Conservation (phyloP, 2,329 filamentous ascomycete species). For the Microdochium nivale region DNA sequence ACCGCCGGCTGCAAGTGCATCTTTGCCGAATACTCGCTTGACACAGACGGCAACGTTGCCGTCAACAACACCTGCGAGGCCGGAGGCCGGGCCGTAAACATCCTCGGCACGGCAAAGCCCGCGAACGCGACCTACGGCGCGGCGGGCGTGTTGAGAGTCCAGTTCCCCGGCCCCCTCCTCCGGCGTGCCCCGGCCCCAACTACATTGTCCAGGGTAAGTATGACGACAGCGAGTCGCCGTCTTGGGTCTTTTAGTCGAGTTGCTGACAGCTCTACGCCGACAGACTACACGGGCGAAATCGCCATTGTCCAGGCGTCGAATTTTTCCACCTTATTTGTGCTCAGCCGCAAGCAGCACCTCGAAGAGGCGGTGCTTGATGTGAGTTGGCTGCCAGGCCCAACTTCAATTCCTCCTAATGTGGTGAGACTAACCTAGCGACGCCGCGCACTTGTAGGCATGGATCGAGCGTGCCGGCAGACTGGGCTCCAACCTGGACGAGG, state of each 20-base stretch:
- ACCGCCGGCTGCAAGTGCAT: conserved; percentile 8
- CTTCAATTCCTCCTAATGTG: not conserved
- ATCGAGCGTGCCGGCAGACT: conserved; percentile 15
- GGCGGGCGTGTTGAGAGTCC: conserved; percentile 8
- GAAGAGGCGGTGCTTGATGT: conserved; percentile 7
- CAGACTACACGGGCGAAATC: conserved; percentile 9
- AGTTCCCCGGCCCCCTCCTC: conserved; percentile 4
- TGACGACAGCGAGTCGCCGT: no score
- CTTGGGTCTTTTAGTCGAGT: no score
- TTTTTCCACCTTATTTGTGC: conserved; percentile 8
- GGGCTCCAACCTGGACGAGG: conserved; percentile 14
- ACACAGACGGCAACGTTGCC: conserved; percentile 8
- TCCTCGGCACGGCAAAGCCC: conserved; percentile 6
- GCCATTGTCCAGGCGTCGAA: conserved; percentile 11
- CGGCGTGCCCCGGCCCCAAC: conserved; percentile 8
- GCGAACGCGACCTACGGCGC: conserved; percentile 8
- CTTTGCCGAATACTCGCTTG: conserved; percentile 9
- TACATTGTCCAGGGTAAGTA: conserved; percentile 12
- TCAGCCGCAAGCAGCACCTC: conserved; percentile 10
- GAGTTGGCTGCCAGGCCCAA: conserved; percentile 2
- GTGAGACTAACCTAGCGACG: not conserved
- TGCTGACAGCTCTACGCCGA: not conserved
- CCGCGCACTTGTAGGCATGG: conserved; percentile 12
- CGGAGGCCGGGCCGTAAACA: conserved; percentile 6
- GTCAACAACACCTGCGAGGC: conserved; percentile 9